Evolutionary conservation across 306 rosid species (phyloP).

Genomic region (Inga leiocalycina): DNA sequence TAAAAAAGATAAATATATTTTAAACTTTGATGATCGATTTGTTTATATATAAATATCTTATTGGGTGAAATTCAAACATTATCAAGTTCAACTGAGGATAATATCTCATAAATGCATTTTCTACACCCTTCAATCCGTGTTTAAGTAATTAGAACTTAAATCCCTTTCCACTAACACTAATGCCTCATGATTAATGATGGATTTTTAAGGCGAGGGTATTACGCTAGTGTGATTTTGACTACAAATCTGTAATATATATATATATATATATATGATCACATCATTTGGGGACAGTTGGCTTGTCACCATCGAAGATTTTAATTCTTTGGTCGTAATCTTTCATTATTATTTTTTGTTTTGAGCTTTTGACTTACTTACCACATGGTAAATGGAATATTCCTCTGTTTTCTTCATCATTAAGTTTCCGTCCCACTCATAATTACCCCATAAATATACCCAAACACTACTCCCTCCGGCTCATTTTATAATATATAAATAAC

Average conservation of each 20-base stretch:
- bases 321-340: constrained; percentile 4
- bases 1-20: background rate
- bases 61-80: too few species aligned
- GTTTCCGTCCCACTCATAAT: background rate
- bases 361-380: constrained; percentile 17
- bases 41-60: too few species aligned
- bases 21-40: background rate
- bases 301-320: constrained; percentile 7
- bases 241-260: background rate
- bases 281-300: constrained; percentile 29
- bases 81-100: too few species aligned
- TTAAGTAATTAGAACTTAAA: too few species aligned
- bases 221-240: constrained; percentile 17
- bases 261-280: background rate
- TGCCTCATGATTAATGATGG: background rate
- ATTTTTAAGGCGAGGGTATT: background rate
- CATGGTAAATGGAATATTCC: background rate
- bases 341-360: background rate
- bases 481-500: too few species aligned
- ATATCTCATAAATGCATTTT: too few species aligned
- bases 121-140: too few species aligned
- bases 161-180: too few species aligned
- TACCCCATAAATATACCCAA: background rate
- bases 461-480: background rate
- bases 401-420: background rate